These are phyloP conservation scores for Apiospora arundinis DNA, from an alignment of 2,329 filamentous ascomycete genomes.

Conservation along the genomic window DNA sequence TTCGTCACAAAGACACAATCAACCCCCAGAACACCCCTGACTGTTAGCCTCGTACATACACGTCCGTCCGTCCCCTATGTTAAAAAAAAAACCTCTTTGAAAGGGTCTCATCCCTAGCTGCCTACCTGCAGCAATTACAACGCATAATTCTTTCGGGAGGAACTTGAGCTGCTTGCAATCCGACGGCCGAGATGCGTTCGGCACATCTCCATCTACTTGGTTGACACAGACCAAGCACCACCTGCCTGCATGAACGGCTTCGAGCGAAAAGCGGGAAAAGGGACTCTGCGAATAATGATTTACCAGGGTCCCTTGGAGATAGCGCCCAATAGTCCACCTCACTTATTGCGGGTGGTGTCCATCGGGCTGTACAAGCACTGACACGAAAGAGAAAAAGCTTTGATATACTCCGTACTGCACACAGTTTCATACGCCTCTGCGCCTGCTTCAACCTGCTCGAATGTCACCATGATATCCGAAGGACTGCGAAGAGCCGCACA, in stretches of 20 bases:
- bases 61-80: neutral
- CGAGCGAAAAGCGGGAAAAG: neutral
- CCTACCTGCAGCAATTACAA: neutral
- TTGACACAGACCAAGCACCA: conserved; percentile 14
- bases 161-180: neutral
- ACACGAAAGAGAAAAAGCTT: neutral
- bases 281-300: neutral
- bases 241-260: conserved; percentile 4
- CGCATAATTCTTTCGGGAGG: neutral
- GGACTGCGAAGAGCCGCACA: neutral
- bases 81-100: neutral
- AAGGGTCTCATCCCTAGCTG: neutral
- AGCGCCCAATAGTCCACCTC: conserved; percentile 9
- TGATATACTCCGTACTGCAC: neutral
- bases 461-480: conserved; percentile 4
- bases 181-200: neutral
- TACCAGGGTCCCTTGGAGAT: neutral
- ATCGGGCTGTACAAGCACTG: neutral
- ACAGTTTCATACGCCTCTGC: neutral
- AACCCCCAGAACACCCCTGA: neutral
- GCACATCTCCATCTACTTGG: neutral
- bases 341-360: conserved; percentile 7
- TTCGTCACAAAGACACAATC: neutral
- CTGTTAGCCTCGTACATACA: neutral
- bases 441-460: neutral